Base-by-base conservation (phyloP, 129 eudicot genomes). In the Daucus carota region DNA sequence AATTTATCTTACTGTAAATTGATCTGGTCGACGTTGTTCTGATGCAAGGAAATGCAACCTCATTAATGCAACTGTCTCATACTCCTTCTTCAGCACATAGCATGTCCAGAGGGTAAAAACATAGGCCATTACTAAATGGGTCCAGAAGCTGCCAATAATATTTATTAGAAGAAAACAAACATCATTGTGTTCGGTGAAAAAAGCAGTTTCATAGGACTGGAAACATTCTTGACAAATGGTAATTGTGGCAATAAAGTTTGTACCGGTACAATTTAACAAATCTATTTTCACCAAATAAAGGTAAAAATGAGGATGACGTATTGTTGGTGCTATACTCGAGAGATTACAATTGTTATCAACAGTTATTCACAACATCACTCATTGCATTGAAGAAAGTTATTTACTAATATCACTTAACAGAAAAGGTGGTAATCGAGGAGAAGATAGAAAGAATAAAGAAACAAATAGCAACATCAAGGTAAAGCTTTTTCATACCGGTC, bases 21-120 rank as follows among this genome's bases (percentile, higher is more conserved):
- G 98, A 80, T 93, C 98, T n/a, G 98, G 98, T 38, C 98, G 85
- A 3, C 96, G 87, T 13, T 87, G 81, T 77, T 81, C 90, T 52
- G 95, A 82, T 77, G 96, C 90, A 76, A 90, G 85, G 75, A 90
- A 93, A 65, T 87, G 87, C 87, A 93, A 46, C 80, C 98, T 86
- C 89, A 85, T 83, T 78, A 75, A 72, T 29, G 90, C 83, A 69
- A 90, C 75, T 73, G 76, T 88, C 77, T 85, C 82, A 72, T 93
- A 93, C 79, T 93, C 98, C 70, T 84, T 84, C 75, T 90, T 86
- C 77, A 93, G 80, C 77, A 90, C 84, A 78, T 93, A 93, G 79
- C 94, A 93, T 22, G 95, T 84, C 98, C 98, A 93, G 66, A 88
- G 87, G 42, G 98, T 86, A 80, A 86, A 81, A 10, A 82, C 82